These are phyloP conservation scores for Peribolospora kevripleyi DNA, from an alignment of 768 basidiomycete genomes.

Conservation along the genomic window DNA sequence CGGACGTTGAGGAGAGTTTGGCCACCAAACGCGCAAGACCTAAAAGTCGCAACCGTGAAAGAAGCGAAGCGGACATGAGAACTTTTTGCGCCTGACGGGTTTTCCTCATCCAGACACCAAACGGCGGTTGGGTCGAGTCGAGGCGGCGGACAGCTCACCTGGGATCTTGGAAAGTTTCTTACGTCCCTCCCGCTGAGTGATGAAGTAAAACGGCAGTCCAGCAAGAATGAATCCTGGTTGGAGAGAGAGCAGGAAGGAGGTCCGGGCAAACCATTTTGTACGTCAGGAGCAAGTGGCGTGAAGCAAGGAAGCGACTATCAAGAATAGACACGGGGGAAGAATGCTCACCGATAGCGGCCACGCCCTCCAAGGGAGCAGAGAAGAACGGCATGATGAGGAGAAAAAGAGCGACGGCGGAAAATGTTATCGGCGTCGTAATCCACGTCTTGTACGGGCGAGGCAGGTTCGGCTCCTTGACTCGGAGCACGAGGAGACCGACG, in stretches of 20 bases:
- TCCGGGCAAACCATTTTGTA: background rate
- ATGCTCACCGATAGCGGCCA: constrained; percentile 54
- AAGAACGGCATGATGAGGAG: constrained; percentile 81
- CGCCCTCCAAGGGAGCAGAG: constrained; percentile 68
- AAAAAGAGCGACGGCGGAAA: constrained; percentile 73
- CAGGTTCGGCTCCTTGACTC: constrained; percentile 70
- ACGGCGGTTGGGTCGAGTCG: background rate
- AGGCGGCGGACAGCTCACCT: background rate
- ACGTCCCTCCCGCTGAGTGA: constrained; percentile 27
- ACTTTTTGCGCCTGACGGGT: too few relatives aligned
- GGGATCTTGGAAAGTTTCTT: background rate
- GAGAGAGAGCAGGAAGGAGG: background rate
- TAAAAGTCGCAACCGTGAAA: too few relatives aligned
- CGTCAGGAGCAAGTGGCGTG: background rate
- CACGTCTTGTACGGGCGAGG: constrained; percentile 80
- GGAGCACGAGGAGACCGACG: constrained; percentile 60
- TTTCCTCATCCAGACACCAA: too few relatives aligned
- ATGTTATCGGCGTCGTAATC: constrained; percentile 68
- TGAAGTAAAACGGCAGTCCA: constrained; percentile 60
- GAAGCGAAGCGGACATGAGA: too few relatives aligned
- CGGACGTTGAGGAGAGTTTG: too few relatives aligned
- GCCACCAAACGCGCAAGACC: too few relatives aligned
- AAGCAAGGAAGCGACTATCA: constrained; percentile 1
- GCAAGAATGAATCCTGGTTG: constrained; percentile 44
- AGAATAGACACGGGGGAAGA: background rate